phyloP scores from a whole-genome alignment of 345 rosid species.

The Heritiera littoralis region DNA sequence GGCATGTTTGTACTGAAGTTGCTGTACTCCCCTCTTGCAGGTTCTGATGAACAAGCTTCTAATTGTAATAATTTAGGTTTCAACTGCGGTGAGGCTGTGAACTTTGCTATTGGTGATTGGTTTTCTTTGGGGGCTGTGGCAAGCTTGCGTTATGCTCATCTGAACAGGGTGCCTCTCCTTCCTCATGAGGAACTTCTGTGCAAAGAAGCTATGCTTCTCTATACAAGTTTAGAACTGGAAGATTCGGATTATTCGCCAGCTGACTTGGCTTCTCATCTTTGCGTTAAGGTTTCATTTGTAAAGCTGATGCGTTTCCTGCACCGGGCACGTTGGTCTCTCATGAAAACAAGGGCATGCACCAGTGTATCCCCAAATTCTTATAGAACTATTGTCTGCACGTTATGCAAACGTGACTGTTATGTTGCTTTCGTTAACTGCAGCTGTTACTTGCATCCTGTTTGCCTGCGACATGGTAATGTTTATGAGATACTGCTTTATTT shows the following conservation, averaged over 20 bases:
- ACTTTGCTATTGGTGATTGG: slow-evolving; percentile 98
- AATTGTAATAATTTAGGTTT: slow-evolving; percentile 57
- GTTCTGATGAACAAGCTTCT: slow-evolving; percentile 17
- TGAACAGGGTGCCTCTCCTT: slow-evolving; percentile 85
- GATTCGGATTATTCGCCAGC: slow-evolving; percentile 55
- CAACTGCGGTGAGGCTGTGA: slow-evolving; percentile 99
- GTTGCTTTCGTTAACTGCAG: slow-evolving; percentile 75
- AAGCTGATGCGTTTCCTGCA: slow-evolving; percentile 82
- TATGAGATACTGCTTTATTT: slow-evolving; percentile 10
- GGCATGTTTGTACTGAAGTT: not conserved
- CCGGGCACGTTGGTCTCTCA: slow-evolving; percentile 71
- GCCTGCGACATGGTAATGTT: slow-evolving; percentile 83
- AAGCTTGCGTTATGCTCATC: slow-evolving; percentile 87
- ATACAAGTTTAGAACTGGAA: slow-evolving; percentile 52
- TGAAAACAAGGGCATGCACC: slow-evolving; percentile 67
- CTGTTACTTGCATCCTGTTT: slow-evolving; percentile 65
- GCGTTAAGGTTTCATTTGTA: slow-evolving; percentile 70
- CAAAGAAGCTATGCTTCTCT: slow-evolving; percentile 88
- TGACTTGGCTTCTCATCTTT: slow-evolving; percentile 54
- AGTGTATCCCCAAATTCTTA: slow-evolving; percentile 48
- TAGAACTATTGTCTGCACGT: slow-evolving; percentile 77
- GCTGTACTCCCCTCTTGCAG: not conserved
- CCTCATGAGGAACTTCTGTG: slow-evolving; percentile 98
- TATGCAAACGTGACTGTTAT: slow-evolving; percentile 95
- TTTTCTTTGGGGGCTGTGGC: slow-evolving; percentile 94